These are phyloP conservation scores for Arctostaphylos glauca DNA, from an alignment of 148 eudicot genomes.

Conservation along the genomic window DNA sequence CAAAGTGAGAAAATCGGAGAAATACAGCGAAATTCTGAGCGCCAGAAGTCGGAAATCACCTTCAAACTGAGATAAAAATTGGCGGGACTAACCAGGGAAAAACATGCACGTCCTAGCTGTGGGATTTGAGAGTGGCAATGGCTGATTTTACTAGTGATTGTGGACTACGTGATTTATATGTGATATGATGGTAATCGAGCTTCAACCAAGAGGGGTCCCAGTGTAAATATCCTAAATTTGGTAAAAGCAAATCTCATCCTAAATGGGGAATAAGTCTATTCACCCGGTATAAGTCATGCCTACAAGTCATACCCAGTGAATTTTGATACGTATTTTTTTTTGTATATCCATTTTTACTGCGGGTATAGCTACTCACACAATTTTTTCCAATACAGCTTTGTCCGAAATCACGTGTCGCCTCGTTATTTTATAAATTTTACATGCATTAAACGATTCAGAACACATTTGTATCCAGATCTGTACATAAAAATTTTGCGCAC, in stretches of 20 bases:
- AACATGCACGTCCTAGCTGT: not conserved
- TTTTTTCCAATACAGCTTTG: too few relatives aligned
- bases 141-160: not conserved
- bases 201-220: not conserved
- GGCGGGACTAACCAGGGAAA: not conserved
- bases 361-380: too few relatives aligned
- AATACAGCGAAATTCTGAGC: not conserved
- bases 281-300: too few relatives aligned
- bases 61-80: not conserved
- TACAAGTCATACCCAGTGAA: too few relatives aligned
- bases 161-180: constrained; percentile 12
- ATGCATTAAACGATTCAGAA: too few relatives aligned
- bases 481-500: too few relatives aligned
- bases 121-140: constrained; percentile 6
- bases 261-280: too few relatives aligned
- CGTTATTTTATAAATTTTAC: too few relatives aligned
- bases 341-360: too few relatives aligned
- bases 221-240: not conserved
- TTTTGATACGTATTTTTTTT: too few relatives aligned
- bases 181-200: not conserved
- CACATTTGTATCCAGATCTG: too few relatives aligned
- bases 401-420: too few relatives aligned
- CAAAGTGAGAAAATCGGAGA: constrained; percentile 4
- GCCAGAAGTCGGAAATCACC: not conserved
- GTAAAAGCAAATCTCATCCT: not conserved